Percentiles rank a stretch among this genome's conserved stretches.
These are phyloP conservation scores for Gaertneriomyces sp. DNA, from an alignment of 192 early-diverging fungal genomes.

Conservation along the genomic window DNA sequence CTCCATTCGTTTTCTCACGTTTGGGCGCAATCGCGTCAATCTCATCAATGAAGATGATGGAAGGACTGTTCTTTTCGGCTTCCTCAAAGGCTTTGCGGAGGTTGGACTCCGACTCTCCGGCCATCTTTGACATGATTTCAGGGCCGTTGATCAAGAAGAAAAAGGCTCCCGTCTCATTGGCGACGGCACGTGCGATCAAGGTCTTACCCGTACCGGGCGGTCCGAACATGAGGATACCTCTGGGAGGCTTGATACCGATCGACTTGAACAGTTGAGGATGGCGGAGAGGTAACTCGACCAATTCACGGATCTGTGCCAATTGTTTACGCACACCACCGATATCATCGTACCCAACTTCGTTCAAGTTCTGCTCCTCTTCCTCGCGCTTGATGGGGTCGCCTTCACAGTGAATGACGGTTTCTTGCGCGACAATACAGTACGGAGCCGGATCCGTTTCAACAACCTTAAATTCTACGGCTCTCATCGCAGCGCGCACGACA, in stretches of 20 bases:
- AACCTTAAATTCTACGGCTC: conserved; percentile 98
- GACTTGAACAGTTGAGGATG: conserved; percentile 99
- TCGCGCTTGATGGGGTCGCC: conserved; percentile 99
- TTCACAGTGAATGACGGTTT: conserved; percentile 97
- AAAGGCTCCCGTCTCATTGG: conserved; percentile 99
- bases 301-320: conserved; percentile 98
- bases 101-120: conserved; percentile 97
- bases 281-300: conserved; percentile 94
- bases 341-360: conserved; percentile 96
- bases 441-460: conserved; percentile 91
- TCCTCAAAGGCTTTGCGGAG: conserved; percentile 98
- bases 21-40: conserved; percentile 99
- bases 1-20: conserved; percentile 98
- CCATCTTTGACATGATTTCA: conserved; percentile 99
- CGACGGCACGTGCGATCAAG: conserved; percentile 95
- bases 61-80: conserved; percentile 94
- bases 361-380: conserved; percentile 91
- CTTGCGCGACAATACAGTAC: conserved; percentile 94
- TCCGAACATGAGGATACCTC: conserved; percentile 92
- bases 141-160: conserved; percentile 99
- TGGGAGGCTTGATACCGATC: conserved; percentile 98
- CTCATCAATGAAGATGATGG: conserved; percentile 99
- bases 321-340: conserved; percentile 98
- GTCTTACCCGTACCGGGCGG: conserved; percentile 99
- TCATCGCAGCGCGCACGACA: conserved; percentile 92